phyloP scores from a whole-genome alignment of 2,329 filamentous ascomycete genomes.

The Allantophomopsis lycopodina region DNA sequence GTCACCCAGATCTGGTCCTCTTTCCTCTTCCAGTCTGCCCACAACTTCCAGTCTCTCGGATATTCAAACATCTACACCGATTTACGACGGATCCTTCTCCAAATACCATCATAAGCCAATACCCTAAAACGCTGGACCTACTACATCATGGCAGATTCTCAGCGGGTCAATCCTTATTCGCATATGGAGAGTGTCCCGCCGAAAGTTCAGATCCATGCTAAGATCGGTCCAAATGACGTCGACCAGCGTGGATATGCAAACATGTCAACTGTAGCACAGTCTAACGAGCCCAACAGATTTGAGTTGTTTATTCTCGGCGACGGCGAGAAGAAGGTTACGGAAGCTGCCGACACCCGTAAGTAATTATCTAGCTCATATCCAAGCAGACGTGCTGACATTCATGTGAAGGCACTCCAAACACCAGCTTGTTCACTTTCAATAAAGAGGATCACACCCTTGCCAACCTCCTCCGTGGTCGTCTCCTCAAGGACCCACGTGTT shows the following conservation, averaged over 20 bases:
- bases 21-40: too few species aligned
- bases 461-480: constrained; percentile 75
- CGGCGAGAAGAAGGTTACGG: constrained; percentile 87
- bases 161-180: constrained; percentile 1
- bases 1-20: too few species aligned
- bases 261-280: constrained; percentile 1
- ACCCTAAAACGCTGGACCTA: too few species aligned
- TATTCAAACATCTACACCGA: too few species aligned
- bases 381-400: constrained; percentile 1
- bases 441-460: constrained; percentile 96
- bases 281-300: constrained; percentile 46
- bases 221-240: not conserved
- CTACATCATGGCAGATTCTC: too few species aligned
- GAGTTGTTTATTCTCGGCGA: constrained; percentile 82
- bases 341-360: constrained; percentile 80
- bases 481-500: constrained; percentile 74
- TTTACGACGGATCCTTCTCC: too few species aligned
- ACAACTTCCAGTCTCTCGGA: too few species aligned
- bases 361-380: constrained; percentile 8
- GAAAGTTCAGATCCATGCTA: not conserved
- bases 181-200: not conserved
- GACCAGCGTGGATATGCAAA: not conserved
- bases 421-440: constrained; percentile 87
- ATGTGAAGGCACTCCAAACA: constrained; percentile 69
- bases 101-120: too few species aligned